Evolutionary conservation across 192 early-diverging fungal genomes (phyloP).

Genomic region (Pilaira anomala): DNA sequence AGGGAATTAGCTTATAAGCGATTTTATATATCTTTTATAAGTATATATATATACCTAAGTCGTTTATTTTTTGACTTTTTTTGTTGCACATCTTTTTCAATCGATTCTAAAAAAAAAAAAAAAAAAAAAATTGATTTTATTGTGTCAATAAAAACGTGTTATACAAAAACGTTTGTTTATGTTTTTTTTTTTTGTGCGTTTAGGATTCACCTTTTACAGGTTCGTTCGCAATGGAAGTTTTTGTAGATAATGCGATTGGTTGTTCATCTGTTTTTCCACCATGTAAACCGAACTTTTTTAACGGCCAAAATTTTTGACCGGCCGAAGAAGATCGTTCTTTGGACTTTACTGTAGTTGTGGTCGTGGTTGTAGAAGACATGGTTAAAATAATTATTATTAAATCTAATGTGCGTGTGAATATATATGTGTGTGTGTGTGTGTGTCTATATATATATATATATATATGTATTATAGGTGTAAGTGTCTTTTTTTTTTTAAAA

Average conservation of each 20-base stretch:
- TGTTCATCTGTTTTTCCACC: slow-evolving; percentile 12
- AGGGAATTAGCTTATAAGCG: not conserved
- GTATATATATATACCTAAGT: slow-evolving; percentile 16
- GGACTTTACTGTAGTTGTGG: not conserved
- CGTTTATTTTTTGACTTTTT: slow-evolving; percentile 24
- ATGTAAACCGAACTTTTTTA: slow-evolving; percentile 21
- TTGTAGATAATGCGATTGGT: not conserved
- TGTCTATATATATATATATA: too few relatives aligned
- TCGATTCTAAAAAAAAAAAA: too few relatives aligned
- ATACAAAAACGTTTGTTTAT: too few relatives aligned
- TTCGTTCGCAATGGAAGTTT: too few relatives aligned
- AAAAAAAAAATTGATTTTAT: too few relatives aligned
- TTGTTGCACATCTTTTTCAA: not conserved
- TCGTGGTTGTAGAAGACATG: not conserved
- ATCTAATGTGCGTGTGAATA: too few relatives aligned
- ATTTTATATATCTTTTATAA: not conserved
- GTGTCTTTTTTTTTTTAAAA: not conserved
- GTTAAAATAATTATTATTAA: too few relatives aligned
- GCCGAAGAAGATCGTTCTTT: slow-evolving; percentile 12
- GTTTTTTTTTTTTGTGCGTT: too few relatives aligned
- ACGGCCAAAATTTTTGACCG: slow-evolving; percentile 30
- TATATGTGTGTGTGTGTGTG: too few relatives aligned
- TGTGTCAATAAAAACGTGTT: too few relatives aligned
- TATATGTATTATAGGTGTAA: too few relatives aligned
- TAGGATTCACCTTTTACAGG: too few relatives aligned